Conservation (phyloP, 2,329 filamentous ascomycete genomes). For the Diaporthe batatas region DNA sequence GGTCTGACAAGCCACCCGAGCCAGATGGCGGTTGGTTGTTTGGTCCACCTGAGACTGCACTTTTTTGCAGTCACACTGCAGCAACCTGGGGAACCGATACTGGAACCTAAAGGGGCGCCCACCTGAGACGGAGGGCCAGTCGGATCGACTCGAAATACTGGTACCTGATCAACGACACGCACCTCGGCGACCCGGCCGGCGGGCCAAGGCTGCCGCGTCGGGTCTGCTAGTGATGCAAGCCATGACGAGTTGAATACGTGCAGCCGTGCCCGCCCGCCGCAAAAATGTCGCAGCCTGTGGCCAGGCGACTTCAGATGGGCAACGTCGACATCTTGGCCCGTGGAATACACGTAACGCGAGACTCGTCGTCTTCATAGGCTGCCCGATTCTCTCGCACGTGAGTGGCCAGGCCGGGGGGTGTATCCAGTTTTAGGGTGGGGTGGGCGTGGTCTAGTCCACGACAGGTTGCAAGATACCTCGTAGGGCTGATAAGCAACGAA, state of each 20-base stretch:
- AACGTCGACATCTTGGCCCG: neutral
- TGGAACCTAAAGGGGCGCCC: slow-evolving; percentile 11
- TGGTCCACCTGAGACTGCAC: slow-evolving; percentile 32
- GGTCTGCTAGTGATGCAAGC: slow-evolving; percentile 19
- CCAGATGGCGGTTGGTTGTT: neutral
- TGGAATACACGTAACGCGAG: slow-evolving; percentile 31
- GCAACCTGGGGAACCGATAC: neutral
- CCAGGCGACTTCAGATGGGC: slow-evolving; percentile 11
- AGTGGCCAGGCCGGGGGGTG: slow-evolving; percentile 32
- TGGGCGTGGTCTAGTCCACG: neutral
- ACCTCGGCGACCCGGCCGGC: neutral
- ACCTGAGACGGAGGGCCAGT: slow-evolving; percentile 34
- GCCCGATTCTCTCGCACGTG: slow-evolving; percentile 37
- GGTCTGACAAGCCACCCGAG: neutral
- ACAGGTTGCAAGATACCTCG: slow-evolving; percentile 19
- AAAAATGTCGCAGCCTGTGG: slow-evolving; percentile 33
- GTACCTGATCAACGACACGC: slow-evolving; percentile 32
- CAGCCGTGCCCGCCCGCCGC: neutral
- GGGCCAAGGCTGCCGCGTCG: slow-evolving; percentile 29
- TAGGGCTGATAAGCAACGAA: slow-evolving; percentile 37
- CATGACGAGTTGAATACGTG: slow-evolving; percentile 12
- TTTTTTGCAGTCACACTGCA: slow-evolving; percentile 16
- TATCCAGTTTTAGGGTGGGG: slow-evolving; percentile 6
- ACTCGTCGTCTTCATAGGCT: slow-evolving; percentile 39
- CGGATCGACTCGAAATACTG: slow-evolving; percentile 25